Evolutionary conservation across 2,329 filamentous ascomycete species (phyloP).

Genomic region (Emmonsia crescens): DNA sequence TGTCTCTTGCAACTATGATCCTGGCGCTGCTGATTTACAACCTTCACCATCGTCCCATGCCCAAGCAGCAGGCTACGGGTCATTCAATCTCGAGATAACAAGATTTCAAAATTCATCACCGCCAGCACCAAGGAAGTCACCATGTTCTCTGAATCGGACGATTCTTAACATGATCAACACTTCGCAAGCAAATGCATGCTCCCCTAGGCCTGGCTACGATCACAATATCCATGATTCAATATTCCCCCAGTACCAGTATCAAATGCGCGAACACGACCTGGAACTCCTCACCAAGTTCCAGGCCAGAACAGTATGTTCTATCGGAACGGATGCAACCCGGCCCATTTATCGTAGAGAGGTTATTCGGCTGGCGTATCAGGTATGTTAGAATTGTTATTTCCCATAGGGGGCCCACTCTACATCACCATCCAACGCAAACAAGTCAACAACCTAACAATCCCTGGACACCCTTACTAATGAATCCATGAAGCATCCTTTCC

Average conservation of each 20-base stretch:
- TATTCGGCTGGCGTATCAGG: neutral
- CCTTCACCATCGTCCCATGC: neutral
- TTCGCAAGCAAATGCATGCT: neutral
- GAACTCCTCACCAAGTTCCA: neutral
- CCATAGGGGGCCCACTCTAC: too few relatives aligned
- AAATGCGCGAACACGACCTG: neutral
- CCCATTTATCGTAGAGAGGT: neutral
- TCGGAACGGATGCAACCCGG: neutral
- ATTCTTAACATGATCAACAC: neutral
- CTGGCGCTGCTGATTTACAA: neutral
- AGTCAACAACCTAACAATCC: neutral
- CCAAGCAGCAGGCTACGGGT: neutral
- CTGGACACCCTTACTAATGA: neutral
- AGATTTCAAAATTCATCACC: neutral
- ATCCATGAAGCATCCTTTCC: neutral
- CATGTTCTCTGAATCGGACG: neutral
- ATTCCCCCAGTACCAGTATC: neutral
- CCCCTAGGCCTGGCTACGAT: neutral
- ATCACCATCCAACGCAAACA: too few relatives aligned
- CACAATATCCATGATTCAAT: neutral
- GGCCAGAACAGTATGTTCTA: neutral
- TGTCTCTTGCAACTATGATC: conserved; percentile 1
- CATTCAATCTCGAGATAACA: too few relatives aligned
- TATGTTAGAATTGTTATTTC: neutral
- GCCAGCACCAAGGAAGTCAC: neutral